phyloP scores from a whole-genome alignment of 306 rosid genomes.

The Trichosanthes truncata region DNA sequence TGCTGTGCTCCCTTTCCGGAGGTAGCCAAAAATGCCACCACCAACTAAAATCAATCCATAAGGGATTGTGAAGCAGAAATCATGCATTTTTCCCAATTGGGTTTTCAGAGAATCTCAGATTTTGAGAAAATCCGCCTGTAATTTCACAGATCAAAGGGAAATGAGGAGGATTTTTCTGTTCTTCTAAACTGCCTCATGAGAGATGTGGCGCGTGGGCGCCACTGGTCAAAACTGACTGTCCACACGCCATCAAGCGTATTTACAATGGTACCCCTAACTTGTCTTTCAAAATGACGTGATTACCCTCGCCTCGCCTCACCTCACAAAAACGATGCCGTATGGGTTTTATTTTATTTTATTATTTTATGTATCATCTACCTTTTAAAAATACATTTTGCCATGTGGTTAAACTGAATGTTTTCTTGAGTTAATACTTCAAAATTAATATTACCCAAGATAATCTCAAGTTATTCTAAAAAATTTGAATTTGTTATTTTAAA shows the following conservation, averaged over 20 bases:
- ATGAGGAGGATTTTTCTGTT: background rate
- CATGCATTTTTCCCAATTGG: conserved; percentile 51
- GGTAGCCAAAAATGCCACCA: conserved; percentile 65
- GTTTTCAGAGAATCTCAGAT: conserved; percentile 21
- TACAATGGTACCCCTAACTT: background rate
- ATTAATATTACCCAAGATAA: too few species aligned
- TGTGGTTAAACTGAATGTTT: too few species aligned
- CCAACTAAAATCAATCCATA: conserved; percentile 54
- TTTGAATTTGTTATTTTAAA: too few species aligned
- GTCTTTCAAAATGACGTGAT: background rate
- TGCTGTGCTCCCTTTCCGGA: conserved; percentile 61
- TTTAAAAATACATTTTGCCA: too few species aligned
- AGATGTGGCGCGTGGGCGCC: conserved; percentile 24
- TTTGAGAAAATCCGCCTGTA: background rate
- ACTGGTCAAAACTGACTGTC: conserved; percentile 1
- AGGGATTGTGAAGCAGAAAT: conserved; percentile 88
- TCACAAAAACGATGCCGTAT: background rate
- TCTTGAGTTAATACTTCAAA: too few species aligned
- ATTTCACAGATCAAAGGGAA: background rate
- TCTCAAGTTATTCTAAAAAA: too few species aligned
- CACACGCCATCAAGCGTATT: background rate
- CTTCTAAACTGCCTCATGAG: background rate
- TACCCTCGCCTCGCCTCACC: background rate
- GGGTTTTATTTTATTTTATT: too few species aligned
- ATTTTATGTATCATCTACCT: too few species aligned